Evolutionary conservation across 805 yeast species (phyloP), one percentile per base, ranked within the genome.

Genomic region (Candida chilensis): DNA sequence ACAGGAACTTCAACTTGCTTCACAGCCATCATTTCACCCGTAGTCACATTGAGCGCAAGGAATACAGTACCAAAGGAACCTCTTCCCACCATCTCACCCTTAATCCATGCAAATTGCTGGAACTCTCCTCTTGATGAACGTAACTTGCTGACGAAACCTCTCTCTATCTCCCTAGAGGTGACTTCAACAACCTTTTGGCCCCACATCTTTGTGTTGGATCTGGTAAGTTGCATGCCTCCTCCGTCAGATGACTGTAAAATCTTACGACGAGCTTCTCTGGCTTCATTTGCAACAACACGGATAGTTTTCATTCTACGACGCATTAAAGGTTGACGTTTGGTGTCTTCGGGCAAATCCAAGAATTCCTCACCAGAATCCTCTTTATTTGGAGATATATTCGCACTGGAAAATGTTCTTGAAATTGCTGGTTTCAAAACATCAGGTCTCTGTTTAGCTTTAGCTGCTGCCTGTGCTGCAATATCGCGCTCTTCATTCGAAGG

Each of bases 1-100:
- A 45, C 38, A 1, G 84, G 78, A 9, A 80, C 78, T 25, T 71
- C 78, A 2, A 90, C 96, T 54, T 92, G 98, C 48, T 92, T 92
- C 2, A 92, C 98, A 0, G 99, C 99, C 60, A 92, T 81, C 95
- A 92, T 87, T 46, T 92, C 99, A 32, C 97, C 97, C 0, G 95
- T 86, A 1, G 97, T 92, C 12, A 87, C 88, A 52, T 92, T 92
- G 47, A 92, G 66, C 1, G 95, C 96, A 33, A 92, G 63, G 47
- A 70, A 90, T 1, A 92, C 99, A 21, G 84, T 78, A 7, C 98
- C 99, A 62, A 88, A 92, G 1, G 96, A 88, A 0, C 99, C 99
- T 35, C 85, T 75, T 0, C 99, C 99, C 34, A 92, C 86, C 38
- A 92, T 64, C 47, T 88, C 96, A 66, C 99, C 99, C 48, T 86